Evolutionary conservation across 495 filamentous ascomycete genomes (phyloP), one percentile per base, ranked within the genome.

Genomic region (Penicillium desertorum): DNA sequence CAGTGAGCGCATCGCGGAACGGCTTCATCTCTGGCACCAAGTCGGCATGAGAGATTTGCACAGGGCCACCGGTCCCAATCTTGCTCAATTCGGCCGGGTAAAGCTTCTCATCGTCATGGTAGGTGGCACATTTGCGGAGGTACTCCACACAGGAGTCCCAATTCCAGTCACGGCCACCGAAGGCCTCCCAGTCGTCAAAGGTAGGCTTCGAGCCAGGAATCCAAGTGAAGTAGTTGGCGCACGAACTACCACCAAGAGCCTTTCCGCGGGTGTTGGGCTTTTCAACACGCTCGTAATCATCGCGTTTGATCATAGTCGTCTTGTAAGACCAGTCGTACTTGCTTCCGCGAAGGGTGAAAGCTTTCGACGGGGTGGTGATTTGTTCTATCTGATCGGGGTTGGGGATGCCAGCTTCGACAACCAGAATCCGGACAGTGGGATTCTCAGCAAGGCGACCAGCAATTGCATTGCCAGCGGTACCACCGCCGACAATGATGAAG

Each of bases 311-410:
- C 76, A 87, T 80, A 27, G 81, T 84, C 1, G 81, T 81, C 71
- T 87, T 85, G 73, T 84, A 86, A 1, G 67, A 73, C 83, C 83
- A 87, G 70, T 87, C 83, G 59, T 81, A 72, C 55, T 79, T 63
- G 59, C 72, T 76, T n/a, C 65, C 69, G 0, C 75, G 72, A 1
- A 80, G 68, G 1, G 69, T 65, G 39, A 81, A 75, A 7, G 78
- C 77, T 9, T 66, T 59, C 1, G 71, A 67, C 12, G 78, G 79
- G 8, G 78, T 80, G 2, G 68, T 74, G 59, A 81, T 80, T 2
- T 73, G 66, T 0, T 66, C 64, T 19, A 79, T 63, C 17, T 78
- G 65, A 20, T 67, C 50, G 0, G 79, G 66, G 55, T 78, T 79
- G 17, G 56, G 45, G 20, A 66, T 58, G n/a, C 72, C 72, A 1